Conservation (phyloP, 495 filamentous ascomycete species). For the Podospora comata region DNA sequence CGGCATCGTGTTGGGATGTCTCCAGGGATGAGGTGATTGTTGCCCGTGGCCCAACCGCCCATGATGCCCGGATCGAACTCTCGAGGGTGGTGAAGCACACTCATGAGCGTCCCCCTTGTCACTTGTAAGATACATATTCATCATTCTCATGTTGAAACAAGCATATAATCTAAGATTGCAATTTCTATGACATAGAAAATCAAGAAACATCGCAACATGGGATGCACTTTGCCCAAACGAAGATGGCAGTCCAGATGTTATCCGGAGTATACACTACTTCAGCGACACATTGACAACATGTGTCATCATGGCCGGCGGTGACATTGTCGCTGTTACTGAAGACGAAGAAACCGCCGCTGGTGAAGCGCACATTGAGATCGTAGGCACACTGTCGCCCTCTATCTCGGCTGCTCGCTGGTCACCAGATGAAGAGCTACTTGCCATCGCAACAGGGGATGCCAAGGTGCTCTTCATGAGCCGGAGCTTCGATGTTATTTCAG, state of each 20-base stretch:
- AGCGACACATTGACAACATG: conserved; percentile 71
- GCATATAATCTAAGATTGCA: not conserved
- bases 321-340: conserved; percentile 82
- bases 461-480: conserved; percentile 92
- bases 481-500: conserved; percentile 77
- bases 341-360: conserved; percentile 60
- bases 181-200: conserved; percentile 23
- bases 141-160: not conserved
- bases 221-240: conserved; percentile 72
- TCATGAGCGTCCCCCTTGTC: conserved; percentile 34
- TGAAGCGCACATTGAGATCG: conserved; percentile 74
- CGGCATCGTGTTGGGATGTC: conserved; percentile 74
- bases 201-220: conserved; percentile 70
- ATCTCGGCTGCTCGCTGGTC: conserved; percentile 91
- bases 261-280: conserved; percentile 80
- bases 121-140: conserved; percentile 39
- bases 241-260: conserved; percentile 63
- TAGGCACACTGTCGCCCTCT: conserved; percentile 88
- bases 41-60: conserved; percentile 67
- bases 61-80: conserved; percentile 63
- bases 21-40: conserved; percentile 67
- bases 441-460: conserved; percentile 71
- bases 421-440: conserved; percentile 87
- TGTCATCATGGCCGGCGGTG: conserved; percentile 82
- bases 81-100: conserved; percentile 48